Evolutionary conservation across 805 yeast species (phyloP), one percentile per base, ranked within the genome.

Genomic region (Saturnispora gosingensis): DNA sequence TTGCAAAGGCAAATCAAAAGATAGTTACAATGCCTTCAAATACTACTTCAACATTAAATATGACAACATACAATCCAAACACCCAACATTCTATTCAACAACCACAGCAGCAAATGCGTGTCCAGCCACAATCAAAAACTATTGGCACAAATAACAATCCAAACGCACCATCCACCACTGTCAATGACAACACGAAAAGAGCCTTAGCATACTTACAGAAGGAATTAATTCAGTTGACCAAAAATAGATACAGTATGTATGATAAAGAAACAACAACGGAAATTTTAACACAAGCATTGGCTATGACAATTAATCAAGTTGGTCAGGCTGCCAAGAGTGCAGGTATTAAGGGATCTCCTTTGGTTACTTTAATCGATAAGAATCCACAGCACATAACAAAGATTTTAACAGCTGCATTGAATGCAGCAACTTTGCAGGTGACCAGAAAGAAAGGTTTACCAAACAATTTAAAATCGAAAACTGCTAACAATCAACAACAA

Each of bases 281-380:
- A 53, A 81, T 89, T 50, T 72, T 90, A 59, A 90, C 97, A 8
- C 89, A 86, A 59, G 96, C 97, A 1, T 73, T 90, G 58, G 96
- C 97, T 3, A 85, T 90, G 72, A 91, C 96, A 0, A 88, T 90
- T 56, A 91, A 95, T 10, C 93, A 86, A 64, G 91, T 86, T 9
- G 84, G 85, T 53, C 90, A 83, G 58, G 90, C 90, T 7, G 96
- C 96, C 0, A 87, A 89, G 59, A 82, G 82, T 59, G 87, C 85
- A 36, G 90, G 93, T 16, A 82, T 86, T 53, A 80, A 82, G 1
- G 87, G 88, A 20, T 85, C 85, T 59, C 90, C 93, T 4, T 70
- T 86, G 55, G 81, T 85, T 13, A 84, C 87, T 32, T 73, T 84
- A 61, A 87, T 85, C 60, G 91, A 86, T 52, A 82, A 81, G 56